phyloP scores from a whole-genome alignment of 176 grass and related monocot genomes.

The Chloris gayana region DNA sequence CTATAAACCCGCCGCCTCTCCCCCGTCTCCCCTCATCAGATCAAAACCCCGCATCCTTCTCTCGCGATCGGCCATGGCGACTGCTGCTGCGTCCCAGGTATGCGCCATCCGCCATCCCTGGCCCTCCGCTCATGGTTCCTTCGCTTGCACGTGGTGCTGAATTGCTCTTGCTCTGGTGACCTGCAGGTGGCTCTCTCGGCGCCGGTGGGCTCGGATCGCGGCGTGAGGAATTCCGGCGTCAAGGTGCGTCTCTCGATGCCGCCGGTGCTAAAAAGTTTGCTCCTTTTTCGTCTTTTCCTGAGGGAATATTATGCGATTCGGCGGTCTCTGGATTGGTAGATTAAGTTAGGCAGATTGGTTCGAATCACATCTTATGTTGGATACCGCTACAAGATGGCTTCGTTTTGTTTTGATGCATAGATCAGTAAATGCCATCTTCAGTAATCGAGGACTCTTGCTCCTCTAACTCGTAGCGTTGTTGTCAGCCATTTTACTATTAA shows the following conservation, averaged over 20 bases:
- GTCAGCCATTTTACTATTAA: background rate
- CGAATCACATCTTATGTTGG: background rate
- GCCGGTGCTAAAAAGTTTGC: background rate
- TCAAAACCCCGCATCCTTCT: constrained; percentile 15
- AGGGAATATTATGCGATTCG: background rate
- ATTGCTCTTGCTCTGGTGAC: background rate
- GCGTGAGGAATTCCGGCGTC: constrained; percentile 31
- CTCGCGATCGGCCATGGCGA: constrained; percentile 31
- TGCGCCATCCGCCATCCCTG: background rate
- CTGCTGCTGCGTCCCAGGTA: constrained; percentile 44
- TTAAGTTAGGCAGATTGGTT: constrained; percentile 18
- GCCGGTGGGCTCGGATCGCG: constrained; percentile 42
- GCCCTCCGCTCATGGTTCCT: too few relatives aligned
- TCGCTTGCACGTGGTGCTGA: background rate
- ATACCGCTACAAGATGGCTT: background rate
- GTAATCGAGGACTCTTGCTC: background rate
- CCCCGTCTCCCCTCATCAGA: background rate
- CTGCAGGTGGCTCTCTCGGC: constrained; percentile 42
- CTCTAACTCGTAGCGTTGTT: background rate
- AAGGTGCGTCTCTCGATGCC: constrained; percentile 32
- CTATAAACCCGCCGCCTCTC: constrained; percentile 43
- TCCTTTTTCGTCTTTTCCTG: background rate
- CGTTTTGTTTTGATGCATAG: background rate
- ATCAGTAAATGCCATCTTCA: background rate
- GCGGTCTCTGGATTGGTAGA: background rate